Evolutionary conservation across 495 filamentous ascomycete species (phyloP).

Genomic region (Penicillium coprophilum): DNA sequence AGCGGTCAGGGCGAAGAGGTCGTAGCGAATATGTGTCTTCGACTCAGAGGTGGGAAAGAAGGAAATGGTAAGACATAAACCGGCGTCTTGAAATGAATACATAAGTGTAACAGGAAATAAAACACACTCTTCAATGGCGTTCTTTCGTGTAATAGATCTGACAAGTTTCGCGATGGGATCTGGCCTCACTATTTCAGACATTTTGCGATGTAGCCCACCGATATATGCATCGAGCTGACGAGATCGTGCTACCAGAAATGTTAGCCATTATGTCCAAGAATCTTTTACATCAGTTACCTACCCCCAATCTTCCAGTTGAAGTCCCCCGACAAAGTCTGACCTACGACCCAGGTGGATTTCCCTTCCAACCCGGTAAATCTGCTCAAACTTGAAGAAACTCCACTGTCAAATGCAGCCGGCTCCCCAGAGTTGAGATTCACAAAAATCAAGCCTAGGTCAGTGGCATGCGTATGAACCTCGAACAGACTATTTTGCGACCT

Average conservation of each 20-base stretch:
- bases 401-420: conserved; percentile 16
- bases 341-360: conserved; percentile 32
- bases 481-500: conserved; percentile 53
- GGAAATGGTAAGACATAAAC: conserved; percentile 17
- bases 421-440: conserved; percentile 42
- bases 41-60: conserved; percentile 23
- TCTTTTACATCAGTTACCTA: conserved; percentile 10
- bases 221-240: conserved; percentile 1
- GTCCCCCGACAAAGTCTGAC: conserved; percentile 35
- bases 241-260: conserved; percentile 2
- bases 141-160: conserved; percentile 1
- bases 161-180: conserved; percentile 13
- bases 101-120: conserved; percentile 21
- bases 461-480: conserved; percentile 38
- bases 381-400: conserved; percentile 8
- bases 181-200: conserved; percentile 1
- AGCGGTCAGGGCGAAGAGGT: conserved; percentile 15
- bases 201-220: conserved; percentile 7
- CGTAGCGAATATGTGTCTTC: conserved; percentile 25
- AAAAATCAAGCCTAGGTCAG: conserved; percentile 37
- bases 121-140: conserved; percentile 1
- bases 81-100: conserved; percentile 18
- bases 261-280: background rate
- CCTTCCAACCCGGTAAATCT: conserved; percentile 18
- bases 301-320: conserved; percentile 50